Conservation (phyloP, 495 filamentous ascomycete genomes). For the Lasiosphaeria hispida region DNA sequence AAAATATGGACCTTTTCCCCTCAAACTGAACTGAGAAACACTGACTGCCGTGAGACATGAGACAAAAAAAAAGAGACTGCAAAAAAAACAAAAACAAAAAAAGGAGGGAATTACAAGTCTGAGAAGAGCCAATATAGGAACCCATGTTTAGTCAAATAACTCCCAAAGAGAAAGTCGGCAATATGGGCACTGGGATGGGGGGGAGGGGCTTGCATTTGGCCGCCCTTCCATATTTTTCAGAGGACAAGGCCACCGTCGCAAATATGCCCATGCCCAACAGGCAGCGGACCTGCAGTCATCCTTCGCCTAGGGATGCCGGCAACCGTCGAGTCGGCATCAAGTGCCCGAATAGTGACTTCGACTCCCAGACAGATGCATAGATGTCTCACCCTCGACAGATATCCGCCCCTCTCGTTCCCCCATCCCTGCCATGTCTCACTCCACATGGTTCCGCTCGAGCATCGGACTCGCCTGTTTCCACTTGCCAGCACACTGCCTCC, state of each 20-base stretch:
- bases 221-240: conserved; percentile 5
- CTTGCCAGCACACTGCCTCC: background rate
- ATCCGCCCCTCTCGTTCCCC: background rate
- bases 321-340: conserved; percentile 6
- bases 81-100: conserved; percentile 11
- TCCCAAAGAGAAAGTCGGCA: conserved; percentile 23
- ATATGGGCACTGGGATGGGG: conserved; percentile 17
- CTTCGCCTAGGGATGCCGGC: background rate
- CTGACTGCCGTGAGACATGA: conserved; percentile 19
- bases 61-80: conserved; percentile 7
- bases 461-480: background rate
- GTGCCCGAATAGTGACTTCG: background rate
- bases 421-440: too few relatives aligned
- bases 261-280: background rate
- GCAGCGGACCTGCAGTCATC: background rate
- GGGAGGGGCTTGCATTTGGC: background rate
- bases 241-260: background rate
- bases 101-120: conserved; percentile 29
- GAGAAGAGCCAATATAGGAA: conserved; percentile 25
- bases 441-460: background rate
- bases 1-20: conserved; percentile 9
- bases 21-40: conserved; percentile 10
- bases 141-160: conserved; percentile 27
- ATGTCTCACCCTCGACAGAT: conserved; percentile 7
- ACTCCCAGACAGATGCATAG: conserved; percentile 10